Percentiles rank a stretch among this genome's conserved stretches.
phyloP scores from a whole-genome alignment of 495 filamentous ascomycete species.

The Penicillium argentinense region DNA sequence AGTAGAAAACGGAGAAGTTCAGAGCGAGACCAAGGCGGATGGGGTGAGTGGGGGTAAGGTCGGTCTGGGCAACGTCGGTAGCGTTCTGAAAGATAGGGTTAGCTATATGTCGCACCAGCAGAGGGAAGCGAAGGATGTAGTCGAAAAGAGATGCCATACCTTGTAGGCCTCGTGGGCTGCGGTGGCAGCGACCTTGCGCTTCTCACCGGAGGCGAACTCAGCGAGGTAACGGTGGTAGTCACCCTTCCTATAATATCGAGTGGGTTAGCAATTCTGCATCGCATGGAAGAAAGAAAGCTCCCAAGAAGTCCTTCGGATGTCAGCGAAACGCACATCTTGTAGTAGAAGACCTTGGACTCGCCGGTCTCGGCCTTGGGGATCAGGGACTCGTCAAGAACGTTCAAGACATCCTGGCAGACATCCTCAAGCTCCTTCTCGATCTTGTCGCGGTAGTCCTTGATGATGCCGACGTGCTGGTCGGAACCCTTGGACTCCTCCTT shows the following conservation, averaged over 20 bases:
- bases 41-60: slow-evolving; percentile 96
- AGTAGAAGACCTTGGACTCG: slow-evolving; percentile 99
- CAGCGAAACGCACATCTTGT: slow-evolving; percentile 85
- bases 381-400: slow-evolving; percentile 90
- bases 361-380: slow-evolving; percentile 98
- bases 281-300: too few species aligned
- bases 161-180: slow-evolving; percentile 99
- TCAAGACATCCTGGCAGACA: slow-evolving; percentile 97
- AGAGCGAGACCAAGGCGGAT: slow-evolving; percentile 97
- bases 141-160: slow-evolving; percentile 49
- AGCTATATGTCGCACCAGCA: slow-evolving; percentile 4
- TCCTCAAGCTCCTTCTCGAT: slow-evolving; percentile 97
- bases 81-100: slow-evolving; percentile 66
- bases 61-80: slow-evolving; percentile 96
- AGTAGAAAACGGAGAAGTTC: slow-evolving; percentile 99
- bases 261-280: slow-evolving; percentile 5
- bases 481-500: slow-evolving; percentile 99
- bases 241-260: slow-evolving; percentile 76
- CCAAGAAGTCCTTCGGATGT: background rate
- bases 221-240: slow-evolving; percentile 99
- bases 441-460: slow-evolving; percentile 98
- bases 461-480: slow-evolving; percentile 93
- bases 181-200: slow-evolving; percentile 96
- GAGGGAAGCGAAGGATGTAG: slow-evolving; percentile 7
- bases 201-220: slow-evolving; percentile 97